Evolutionary conservation across 306 rosid genomes (phyloP).

Genomic region (Lotus japonicus): DNA sequence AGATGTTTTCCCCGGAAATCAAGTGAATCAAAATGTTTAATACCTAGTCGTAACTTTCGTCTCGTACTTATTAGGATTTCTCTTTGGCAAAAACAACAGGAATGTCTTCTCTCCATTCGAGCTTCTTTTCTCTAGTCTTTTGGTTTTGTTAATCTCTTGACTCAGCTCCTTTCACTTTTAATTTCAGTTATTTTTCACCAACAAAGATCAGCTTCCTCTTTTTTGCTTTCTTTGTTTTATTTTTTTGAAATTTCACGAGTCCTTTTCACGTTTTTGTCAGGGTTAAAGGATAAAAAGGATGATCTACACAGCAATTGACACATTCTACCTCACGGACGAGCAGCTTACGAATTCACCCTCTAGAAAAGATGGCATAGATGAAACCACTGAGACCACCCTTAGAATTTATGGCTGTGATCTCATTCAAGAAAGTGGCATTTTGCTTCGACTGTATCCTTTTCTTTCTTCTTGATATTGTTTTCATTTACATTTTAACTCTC

Average conservation of each 20-base stretch:
- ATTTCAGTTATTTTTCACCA: not conserved
- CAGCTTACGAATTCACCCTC: slow-evolving; percentile 66
- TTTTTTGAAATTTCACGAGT: not conserved
- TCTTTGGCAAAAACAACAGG: too few species aligned
- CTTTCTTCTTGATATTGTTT: not conserved
- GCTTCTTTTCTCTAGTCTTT: too few species aligned
- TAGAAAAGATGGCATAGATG: slow-evolving; percentile 75
- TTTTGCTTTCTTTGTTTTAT: too few species aligned
- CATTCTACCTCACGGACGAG: slow-evolving; percentile 74
- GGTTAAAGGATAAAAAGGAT: slow-evolving; percentile 27
- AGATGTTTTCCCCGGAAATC: too few species aligned
- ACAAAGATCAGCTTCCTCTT: too few species aligned
- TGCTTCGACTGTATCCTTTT: slow-evolving; percentile 67
- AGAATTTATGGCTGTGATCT: slow-evolving; percentile 94
- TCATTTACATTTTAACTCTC: not conserved
- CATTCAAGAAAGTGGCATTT: slow-evolving; percentile 91
- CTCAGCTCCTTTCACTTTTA: too few species aligned
- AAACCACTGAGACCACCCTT: slow-evolving; percentile 66
- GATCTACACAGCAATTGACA: slow-evolving; percentile 89
- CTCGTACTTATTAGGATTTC: too few species aligned
- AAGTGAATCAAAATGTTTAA: too few species aligned
- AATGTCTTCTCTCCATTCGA: too few species aligned
- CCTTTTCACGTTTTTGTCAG: not conserved
- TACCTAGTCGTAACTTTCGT: too few species aligned
- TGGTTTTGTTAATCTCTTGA: too few species aligned